phyloP scores from a whole-genome alignment of 805 yeast species.

The Metschnikowia rubicola region DNA sequence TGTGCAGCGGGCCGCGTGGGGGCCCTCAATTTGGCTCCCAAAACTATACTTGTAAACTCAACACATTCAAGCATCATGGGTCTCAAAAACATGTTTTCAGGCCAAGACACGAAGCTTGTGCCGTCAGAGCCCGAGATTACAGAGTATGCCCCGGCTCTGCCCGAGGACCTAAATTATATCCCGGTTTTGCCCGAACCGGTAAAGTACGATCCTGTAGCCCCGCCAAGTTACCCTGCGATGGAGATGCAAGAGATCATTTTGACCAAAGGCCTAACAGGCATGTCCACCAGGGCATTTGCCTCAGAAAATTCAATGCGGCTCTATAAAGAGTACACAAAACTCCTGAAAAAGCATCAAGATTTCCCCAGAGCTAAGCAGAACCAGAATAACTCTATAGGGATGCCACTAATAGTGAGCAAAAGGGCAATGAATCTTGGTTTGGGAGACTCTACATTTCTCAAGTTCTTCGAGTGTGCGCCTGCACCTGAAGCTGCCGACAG shows the following conservation, averaged over 20 bases:
- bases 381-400: constrained; percentile 9
- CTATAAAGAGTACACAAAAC: constrained; percentile 7
- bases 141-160: not conserved
- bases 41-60: no score
- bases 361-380: constrained; percentile 10
- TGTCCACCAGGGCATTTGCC: constrained; percentile 6
- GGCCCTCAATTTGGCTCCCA: no score
- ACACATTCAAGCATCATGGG: not conserved
- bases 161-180: not conserved
- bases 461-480: constrained; percentile 8
- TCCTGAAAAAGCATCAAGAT: constrained; percentile 1
- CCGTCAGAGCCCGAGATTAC: not conserved
- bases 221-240: constrained; percentile 5
- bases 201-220: not conserved
- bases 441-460: constrained; percentile 7
- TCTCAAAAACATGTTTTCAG: not conserved
- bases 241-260: constrained; percentile 4
- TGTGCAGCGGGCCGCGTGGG: no score
- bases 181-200: not conserved
- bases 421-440: constrained; percentile 4
- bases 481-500: constrained; percentile 11
- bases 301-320: constrained; percentile 8
- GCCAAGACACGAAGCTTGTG: not conserved
- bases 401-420: constrained; percentile 11
- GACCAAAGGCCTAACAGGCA: constrained; percentile 5